Base-by-base conservation (phyloP, 768 basidiomycete genomes). In the Dendrothele bispora region DNA sequence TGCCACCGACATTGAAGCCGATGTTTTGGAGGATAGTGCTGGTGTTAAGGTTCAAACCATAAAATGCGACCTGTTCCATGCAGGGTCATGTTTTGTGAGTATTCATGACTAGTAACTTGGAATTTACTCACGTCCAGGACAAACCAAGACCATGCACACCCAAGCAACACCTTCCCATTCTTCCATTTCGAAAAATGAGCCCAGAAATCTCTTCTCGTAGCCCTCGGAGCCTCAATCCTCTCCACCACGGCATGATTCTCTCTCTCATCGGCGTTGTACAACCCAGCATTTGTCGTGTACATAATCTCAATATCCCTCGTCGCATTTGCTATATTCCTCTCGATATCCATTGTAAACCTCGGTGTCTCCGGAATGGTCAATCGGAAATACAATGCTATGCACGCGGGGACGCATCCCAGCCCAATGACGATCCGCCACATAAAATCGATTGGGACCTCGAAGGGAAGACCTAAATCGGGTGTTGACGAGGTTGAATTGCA, bases 351-450 rank as follows among this genome's bases (percentile, higher is more conserved):
- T 49, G 91, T 95, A 65, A 77, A 80, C 54, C 92, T 89, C 24
- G 92, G 92, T 0, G 91, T 94, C 64, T 94, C 91, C 3, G 91
- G 89, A 58, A 94, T 93, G 20, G 91, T 92, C 26, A 93, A 77
- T 61, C 91, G 88, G 86, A 90, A 93, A 73, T 91, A 93, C 39
- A 93, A 80, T 15, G 89, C 91, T 47, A 91, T 60, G 36, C 73
- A 75, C 46, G 81, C 92, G 29, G 92, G 92, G 42, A 95, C 71
- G 46, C 85, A 87, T 37, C 92, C 92, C 27, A 94, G 72, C 57
- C 91, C 91, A 62, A 95, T 91, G 60, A 94, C 76, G 40, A 93
- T 68, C n/a, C 92, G 86, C 92, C 91, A 94, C 62, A 82, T 78
- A 60, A 73, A 78, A 67, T 95, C 92, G 49, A 95, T 74, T 34